Conservation (phyloP, 441 rosid species). For the Pelargonium australe region DNA sequence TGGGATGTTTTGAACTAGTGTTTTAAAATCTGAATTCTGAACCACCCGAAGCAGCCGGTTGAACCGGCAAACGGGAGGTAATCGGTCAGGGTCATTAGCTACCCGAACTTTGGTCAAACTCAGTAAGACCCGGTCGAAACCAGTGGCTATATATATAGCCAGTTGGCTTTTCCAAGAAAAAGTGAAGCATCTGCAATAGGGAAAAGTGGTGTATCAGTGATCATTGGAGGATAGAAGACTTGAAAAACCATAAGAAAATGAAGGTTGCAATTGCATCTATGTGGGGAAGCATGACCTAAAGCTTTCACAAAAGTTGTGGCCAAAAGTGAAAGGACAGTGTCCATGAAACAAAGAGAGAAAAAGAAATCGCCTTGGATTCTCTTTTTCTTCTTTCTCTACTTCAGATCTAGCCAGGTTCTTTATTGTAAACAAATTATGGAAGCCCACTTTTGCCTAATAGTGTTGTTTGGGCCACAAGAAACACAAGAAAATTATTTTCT, state of each 20-base stretch:
- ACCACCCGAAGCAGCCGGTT: too few relatives aligned
- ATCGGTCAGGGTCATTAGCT: too few relatives aligned
- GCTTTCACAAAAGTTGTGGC: slow-evolving; percentile 17
- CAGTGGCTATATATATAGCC: background rate
- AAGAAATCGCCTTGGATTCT: background rate
- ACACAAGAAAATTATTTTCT: slow-evolving; percentile 1
- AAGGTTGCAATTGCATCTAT: slow-evolving; percentile 13
- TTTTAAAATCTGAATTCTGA: too few relatives aligned
- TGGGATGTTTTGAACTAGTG: too few relatives aligned
- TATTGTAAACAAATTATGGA: background rate
- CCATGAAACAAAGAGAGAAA: background rate
- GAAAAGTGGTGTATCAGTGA: slow-evolving; percentile 19
- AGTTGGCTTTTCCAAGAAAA: slow-evolving; percentile 31
- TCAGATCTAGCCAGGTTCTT: background rate
- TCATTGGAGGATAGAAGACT: slow-evolving; percentile 8
- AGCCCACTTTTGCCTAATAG: background rate
- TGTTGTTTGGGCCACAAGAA: slow-evolving; percentile 1
- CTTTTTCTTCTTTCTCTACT: background rate
- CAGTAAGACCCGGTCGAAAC: too few relatives aligned
- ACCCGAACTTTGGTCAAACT: background rate
- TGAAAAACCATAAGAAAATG: background rate
- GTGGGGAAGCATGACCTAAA: slow-evolving; percentile 19
- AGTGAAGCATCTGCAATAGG: slow-evolving; percentile 15
- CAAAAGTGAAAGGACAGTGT: slow-evolving; percentile 10
- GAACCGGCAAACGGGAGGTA: too few relatives aligned